Evolutionary conservation across 805 yeast species (phyloP), one percentile per base, ranked within the genome.

Genomic region (Kodamaea neixiangensis): DNA sequence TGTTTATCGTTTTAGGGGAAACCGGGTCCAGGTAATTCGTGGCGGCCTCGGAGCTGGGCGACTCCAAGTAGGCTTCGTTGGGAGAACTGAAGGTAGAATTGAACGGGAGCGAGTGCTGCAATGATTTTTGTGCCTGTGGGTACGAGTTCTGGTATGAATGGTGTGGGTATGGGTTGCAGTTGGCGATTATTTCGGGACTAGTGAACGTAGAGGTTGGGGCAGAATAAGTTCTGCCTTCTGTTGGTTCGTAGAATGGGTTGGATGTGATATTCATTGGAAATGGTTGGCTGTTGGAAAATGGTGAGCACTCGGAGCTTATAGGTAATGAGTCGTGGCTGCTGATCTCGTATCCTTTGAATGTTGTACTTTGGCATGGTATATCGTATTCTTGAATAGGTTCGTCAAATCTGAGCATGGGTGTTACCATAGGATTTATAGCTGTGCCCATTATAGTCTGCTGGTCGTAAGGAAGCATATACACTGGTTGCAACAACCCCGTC

Each of bases 401-500:
- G 3, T 25, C 31, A 25, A 9, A 25, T 25, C 11, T 25, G n/a
- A n/a, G n/a, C n/a, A n/a, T n/a, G 11, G 31, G 29, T 22, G 9
- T 25, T 3, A 7, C 10, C 10, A 7, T 13, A 25, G 31, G 31
- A 25, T 10, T 25, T 7, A 25, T 7, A 9, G 10, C 11, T 5
- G 31, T 25, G 31, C 31, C 10, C 31, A n/a, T n/a, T n/a, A n/a
- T 57, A 2, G 65, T 64, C 45, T 63, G 67, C 42, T 67, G 64
- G 35, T 60, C 59, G 44, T 62, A 75, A 1, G 79, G 79, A 22
- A 75, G 68, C n/a, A 67, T 54, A 21, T 64, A 62, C 78, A 78
- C 75, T 3, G 77, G 76, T n/a, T n/a, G n/a, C n/a, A n/a, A n/a
- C n/a, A n/a, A n/a, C n/a, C n/a, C n/a, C n/a, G n/a, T n/a, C n/a